These are phyloP conservation scores for Solanum appendiculatum DNA, from an alignment of 257 asterid genomes.

Conservation along the genomic window DNA sequence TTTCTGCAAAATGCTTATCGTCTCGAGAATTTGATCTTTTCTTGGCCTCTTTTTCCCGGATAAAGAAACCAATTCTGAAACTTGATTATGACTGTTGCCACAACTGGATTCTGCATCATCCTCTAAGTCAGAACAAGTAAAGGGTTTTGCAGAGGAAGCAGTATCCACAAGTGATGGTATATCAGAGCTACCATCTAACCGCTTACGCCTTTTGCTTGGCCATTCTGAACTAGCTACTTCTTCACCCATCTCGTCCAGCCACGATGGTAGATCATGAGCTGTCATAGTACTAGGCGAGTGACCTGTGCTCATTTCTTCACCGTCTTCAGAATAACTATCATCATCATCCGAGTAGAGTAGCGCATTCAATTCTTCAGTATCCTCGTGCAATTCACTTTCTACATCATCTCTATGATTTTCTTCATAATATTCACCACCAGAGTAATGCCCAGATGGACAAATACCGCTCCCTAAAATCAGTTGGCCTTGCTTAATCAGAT, in stretches of 20 bases:
- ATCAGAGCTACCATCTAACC: conserved; percentile 17
- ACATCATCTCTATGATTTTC: conserved; percentile 18
- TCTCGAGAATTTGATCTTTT: conserved; percentile 45
- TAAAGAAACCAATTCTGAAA: background rate
- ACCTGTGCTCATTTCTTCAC: conserved; percentile 76
- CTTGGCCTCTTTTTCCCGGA: conserved; percentile 41
- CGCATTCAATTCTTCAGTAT: conserved; percentile 82
- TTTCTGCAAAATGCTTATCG: conserved; percentile 42
- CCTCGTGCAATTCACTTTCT: conserved; percentile 62
- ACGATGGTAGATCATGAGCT: conserved; percentile 20
- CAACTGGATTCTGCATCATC: conserved; percentile 67
- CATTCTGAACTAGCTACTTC: conserved; percentile 53
- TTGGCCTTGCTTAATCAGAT: conserved; percentile 21
- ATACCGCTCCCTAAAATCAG: background rate
- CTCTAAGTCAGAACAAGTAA: conserved; percentile 23
- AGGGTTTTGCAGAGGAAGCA: conserved; percentile 19
- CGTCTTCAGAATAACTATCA: conserved; percentile 35
- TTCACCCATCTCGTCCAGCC: conserved; percentile 39
- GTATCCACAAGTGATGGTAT: conserved; percentile 7
- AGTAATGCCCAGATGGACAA: conserved; percentile 11
- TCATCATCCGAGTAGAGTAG: conserved; percentile 70
- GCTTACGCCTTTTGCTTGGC: conserved; percentile 50
- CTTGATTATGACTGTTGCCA: conserved; percentile 15
- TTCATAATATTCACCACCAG: conserved; percentile 16
- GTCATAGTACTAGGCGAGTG: conserved; percentile 85